These are phyloP conservation scores for Nitzschia putrida DNA, from an alignment of 108 stramenopile species.

Conservation along the genomic window DNA sequence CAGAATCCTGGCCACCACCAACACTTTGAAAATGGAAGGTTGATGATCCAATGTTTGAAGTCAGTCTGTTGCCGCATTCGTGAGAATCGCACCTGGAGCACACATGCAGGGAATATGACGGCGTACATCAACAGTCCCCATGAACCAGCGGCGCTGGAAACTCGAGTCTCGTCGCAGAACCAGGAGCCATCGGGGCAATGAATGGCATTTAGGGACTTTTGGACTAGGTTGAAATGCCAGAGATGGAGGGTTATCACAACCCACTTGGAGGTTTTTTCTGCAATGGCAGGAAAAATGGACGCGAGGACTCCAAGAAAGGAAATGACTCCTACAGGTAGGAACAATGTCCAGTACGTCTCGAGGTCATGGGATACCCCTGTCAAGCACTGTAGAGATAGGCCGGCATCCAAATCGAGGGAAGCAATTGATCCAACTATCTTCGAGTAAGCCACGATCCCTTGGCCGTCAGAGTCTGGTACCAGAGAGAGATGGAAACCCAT, in stretches of 20 bases:
- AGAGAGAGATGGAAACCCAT: slow-evolving; percentile 23
- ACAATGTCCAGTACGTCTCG: slow-evolving; percentile 11
- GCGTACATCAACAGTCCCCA: slow-evolving; percentile 30
- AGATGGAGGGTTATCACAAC: slow-evolving; percentile 15
- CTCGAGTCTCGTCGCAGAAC: slow-evolving; percentile 9
- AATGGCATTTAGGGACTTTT: slow-evolving; percentile 25
- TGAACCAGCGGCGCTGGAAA: slow-evolving; percentile 11
- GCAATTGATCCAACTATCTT: slow-evolving; percentile 15
- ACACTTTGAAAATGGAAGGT: background rate
- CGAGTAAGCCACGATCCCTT: background rate
- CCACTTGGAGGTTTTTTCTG: background rate
- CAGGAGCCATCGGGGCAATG: slow-evolving; percentile 9
- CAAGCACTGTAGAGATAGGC: slow-evolving; percentile 29
- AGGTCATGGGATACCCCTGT: slow-evolving; percentile 2
- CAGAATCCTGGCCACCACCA: slow-evolving; percentile 38
- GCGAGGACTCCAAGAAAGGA: slow-evolving; percentile 5
- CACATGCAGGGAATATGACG: slow-evolving; percentile 16
- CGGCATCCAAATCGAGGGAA: slow-evolving; percentile 28
- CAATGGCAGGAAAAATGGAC: background rate
- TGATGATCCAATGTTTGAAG: background rate
- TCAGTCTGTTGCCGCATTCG: background rate
- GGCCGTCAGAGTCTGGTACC: background rate
- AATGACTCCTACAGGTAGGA: slow-evolving; percentile 6
- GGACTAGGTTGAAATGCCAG: slow-evolving; percentile 23
- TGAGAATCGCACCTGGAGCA: slow-evolving; percentile 6